Conservation (phyloP, 2,329 filamentous ascomycete species). For the Stenocarpella maydis region DNA sequence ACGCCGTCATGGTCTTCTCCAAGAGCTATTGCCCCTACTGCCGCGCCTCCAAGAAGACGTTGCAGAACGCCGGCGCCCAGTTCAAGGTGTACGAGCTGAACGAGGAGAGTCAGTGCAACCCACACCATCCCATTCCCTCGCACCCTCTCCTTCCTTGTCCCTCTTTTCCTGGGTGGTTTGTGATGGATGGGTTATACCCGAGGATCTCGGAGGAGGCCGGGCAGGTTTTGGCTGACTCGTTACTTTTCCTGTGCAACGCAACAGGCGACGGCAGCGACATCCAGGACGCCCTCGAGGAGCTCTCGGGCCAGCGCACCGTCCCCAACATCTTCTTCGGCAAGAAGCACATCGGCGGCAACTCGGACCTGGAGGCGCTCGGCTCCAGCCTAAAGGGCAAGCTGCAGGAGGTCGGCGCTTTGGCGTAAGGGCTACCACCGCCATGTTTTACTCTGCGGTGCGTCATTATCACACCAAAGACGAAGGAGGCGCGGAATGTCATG, state of each 20-base stretch:
- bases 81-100: conserved; percentile 85
- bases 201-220: neutral
- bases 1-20: conserved; percentile 92
- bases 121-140: neutral
- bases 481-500: neutral
- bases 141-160: neutral
- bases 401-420: conserved; percentile 52
- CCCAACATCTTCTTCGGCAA: conserved; percentile 94
- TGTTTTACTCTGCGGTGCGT: too few relatives aligned
- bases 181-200: too few relatives aligned
- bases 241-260: conserved; percentile 2
- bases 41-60: conserved; percentile 76
- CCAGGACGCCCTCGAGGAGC: conserved; percentile 81
- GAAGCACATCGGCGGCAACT: conserved; percentile 97
- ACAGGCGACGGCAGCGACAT: conserved; percentile 83
- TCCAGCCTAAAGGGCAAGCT: conserved; percentile 65
- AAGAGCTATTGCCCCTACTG: conserved; percentile 98
- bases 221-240: neutral
- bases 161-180: neutral
- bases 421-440: conserved; percentile 44
- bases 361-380: conserved; percentile 72
- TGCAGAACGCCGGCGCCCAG: conserved; percentile 75
- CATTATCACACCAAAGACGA: too few relatives aligned
- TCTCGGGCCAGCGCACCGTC: conserved; percentile 86
- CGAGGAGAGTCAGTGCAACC: conserved; percentile 72